Evolutionary conservation across 345 rosid genomes (phyloP).

Genomic region (Psidium friedrichsthalianum): DNA sequence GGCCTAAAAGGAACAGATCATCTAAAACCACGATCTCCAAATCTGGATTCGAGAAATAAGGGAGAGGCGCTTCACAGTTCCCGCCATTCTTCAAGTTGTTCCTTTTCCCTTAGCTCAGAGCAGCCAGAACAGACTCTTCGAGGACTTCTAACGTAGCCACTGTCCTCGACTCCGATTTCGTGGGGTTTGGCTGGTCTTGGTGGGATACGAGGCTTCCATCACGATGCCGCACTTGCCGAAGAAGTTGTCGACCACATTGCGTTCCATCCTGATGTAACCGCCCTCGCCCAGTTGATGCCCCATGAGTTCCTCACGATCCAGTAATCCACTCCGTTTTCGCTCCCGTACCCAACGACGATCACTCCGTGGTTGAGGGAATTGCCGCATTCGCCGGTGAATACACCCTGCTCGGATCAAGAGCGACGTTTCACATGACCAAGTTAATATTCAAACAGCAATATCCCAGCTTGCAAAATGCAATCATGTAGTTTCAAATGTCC

Average conservation of each 20-base stretch:
- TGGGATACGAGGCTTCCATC: constrained; percentile 72
- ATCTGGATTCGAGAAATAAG: background rate
- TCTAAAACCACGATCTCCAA: background rate
- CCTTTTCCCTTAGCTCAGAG: background rate
- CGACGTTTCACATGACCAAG: background rate
- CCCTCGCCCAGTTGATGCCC: constrained; percentile 55
- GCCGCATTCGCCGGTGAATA: constrained; percentile 72
- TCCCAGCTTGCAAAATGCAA: no score
- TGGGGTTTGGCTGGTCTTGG: constrained; percentile 78
- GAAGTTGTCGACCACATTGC: constrained; percentile 21
- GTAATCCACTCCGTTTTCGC: constrained; percentile 61
- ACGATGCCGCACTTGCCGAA: constrained; percentile 87
- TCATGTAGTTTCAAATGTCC: no score
- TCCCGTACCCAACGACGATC: constrained; percentile 71
- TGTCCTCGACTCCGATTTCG: constrained; percentile 63
- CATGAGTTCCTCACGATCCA: constrained; percentile 87
- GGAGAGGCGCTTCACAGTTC: background rate
- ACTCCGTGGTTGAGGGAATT: constrained; percentile 67
- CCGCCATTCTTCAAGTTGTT: background rate
- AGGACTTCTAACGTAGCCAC: background rate
- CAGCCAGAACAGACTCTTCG: background rate
- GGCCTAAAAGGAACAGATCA: background rate
- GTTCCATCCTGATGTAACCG: constrained; percentile 65
- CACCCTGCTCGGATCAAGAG: constrained; percentile 34
- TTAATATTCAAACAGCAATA: no score